Conservation (phyloP, 208 protist genomes). For the Leishmania arabica region DNA sequence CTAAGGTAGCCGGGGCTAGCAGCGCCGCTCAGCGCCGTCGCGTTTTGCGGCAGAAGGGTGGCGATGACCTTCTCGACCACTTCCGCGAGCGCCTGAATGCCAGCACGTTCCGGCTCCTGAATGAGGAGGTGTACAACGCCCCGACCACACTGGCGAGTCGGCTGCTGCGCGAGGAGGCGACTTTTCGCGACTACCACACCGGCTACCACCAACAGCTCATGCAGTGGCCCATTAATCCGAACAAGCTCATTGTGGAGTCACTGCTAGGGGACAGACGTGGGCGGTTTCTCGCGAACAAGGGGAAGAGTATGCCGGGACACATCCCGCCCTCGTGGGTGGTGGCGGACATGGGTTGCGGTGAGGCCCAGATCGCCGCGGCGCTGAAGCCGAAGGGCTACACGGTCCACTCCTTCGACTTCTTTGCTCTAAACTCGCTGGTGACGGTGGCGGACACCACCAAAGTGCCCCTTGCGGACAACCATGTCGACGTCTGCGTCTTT, state of each 20-base stretch:
- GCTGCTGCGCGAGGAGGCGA: conserved; percentile 77
- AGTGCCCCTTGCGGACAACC: conserved; percentile 77
- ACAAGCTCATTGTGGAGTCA: conserved; percentile 84
- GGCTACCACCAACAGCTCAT: conserved; percentile 93
- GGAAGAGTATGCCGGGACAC: conserved; percentile 80
- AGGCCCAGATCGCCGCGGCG: conserved; percentile 87
- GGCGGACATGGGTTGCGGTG: conserved; percentile 96
- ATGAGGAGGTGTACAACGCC: conserved; percentile 91
- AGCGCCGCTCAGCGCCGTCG: conserved; percentile 86
- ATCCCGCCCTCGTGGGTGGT: conserved; percentile 88
- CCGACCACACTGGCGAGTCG: conserved; percentile 73
- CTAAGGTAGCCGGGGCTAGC: conserved; percentile 54
- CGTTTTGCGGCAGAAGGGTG: conserved; percentile 63
- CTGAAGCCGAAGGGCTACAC: conserved; percentile 83
- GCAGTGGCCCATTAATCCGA: conserved; percentile 94
- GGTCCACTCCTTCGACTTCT: conserved; percentile 96
- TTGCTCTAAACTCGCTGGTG: conserved; percentile 65
- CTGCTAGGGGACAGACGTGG: conserved; percentile 80
- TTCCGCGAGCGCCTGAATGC: conserved; percentile 85
- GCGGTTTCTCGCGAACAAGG: conserved; percentile 77
- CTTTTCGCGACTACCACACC: conserved; percentile 92
- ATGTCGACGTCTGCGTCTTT: conserved; percentile 94
- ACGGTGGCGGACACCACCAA: conserved; percentile 91
- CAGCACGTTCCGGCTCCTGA: conserved; percentile 87
- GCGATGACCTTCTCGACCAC: conserved; percentile 82